Evolutionary conservation across 352 stramenopile genomes (phyloP).

Genomic region (Phytophthora meadii): DNA sequence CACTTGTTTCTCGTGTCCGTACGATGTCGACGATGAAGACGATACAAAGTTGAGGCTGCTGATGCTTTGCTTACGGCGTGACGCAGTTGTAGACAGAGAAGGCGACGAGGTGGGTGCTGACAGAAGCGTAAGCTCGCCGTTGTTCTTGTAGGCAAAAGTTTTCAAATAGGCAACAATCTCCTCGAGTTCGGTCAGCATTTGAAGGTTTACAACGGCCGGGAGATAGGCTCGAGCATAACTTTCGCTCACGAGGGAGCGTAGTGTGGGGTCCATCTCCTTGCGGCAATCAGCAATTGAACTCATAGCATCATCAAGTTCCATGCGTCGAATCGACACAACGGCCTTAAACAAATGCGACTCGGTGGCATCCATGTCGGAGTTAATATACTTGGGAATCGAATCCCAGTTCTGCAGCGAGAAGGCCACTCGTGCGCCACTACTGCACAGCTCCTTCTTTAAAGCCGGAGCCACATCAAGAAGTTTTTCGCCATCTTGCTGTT

Average conservation of each 20-base stretch:
- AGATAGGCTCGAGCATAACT: slow-evolving; percentile 97
- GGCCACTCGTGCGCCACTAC: slow-evolving; percentile 77
- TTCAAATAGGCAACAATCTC: slow-evolving; percentile 90
- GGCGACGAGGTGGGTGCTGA: slow-evolving; percentile 47
- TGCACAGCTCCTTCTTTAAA: slow-evolving; percentile 88
- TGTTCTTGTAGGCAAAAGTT: slow-evolving; percentile 80
- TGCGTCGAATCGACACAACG: slow-evolving; percentile 95
- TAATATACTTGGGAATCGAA: slow-evolving; percentile 85
- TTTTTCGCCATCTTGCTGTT: slow-evolving; percentile 53
- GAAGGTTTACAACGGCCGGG: slow-evolving; percentile 96
- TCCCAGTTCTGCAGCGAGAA: slow-evolving; percentile 90
- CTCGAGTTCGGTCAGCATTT: slow-evolving; percentile 97
- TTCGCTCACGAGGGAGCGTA: slow-evolving; percentile 97
- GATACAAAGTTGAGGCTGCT: slow-evolving; percentile 85
- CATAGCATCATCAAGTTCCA: slow-evolving; percentile 94
- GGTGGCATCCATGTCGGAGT: slow-evolving; percentile 89
- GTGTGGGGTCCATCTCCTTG: slow-evolving; percentile 96
- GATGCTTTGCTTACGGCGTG: slow-evolving; percentile 76
- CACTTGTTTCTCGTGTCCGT: slow-evolving; percentile 75
- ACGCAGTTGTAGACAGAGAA: slow-evolving; percentile 34
- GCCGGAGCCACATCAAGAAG: slow-evolving; percentile 81
- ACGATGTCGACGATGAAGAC: slow-evolving; percentile 74
- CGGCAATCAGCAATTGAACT: slow-evolving; percentile 94
- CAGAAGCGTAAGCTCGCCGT: slow-evolving; percentile 77
- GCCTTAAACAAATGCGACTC: slow-evolving; percentile 87